Base-by-base conservation (phyloP, 2,329 filamentous ascomycete genomes). In the Curvularia lunata region DNA sequence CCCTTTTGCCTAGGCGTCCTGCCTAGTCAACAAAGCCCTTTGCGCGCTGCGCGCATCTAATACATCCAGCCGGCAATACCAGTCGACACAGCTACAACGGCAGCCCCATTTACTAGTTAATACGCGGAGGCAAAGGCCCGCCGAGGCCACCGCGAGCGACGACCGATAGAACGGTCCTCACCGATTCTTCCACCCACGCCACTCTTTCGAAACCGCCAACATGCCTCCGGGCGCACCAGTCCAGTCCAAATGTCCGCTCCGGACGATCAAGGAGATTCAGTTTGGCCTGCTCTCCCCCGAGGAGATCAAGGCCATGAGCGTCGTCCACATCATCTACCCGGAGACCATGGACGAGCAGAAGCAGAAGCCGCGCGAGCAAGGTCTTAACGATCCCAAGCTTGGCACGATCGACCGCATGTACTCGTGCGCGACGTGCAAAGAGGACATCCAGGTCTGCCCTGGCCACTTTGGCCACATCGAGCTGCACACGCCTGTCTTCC, bases 391-490 rank as follows among this genome's bases (percentile, higher is more conserved):
- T 76, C 93, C 95, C 65, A 91, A 93, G 69, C 88, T 99, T 50
- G 95, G 95, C 57, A 97, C 95, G 48, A 97, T 99, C 77, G 96
- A 99, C 78, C 89, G 95, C 65, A 90, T 92, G 75, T 96, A 92
- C 83, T 92, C 92, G 79, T 99, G 95, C 82, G 93, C 91, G 74
- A 98, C 96, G 48, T 99, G 95, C 80, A 90, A 93, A 65, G 93
- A 99, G 80, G 90, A 91, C 74, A 97, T 97, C 86, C 89, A 91
- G 64, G 92, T 97, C 77, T 99, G 95, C 78, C 94, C 95, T 58
- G 95, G 95, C 59, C 95, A 99, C 78, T 99, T 99, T 77, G 95
- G 95, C 64, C 96, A 99, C 80, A 99, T 99, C 71, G 96, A 99
- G 81, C 85, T 99, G 68, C 93, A 95, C 41, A 93, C 92, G 75